phyloP scores from a whole-genome alignment of 2,329 filamentous ascomycete genomes.

The Lachnum nothofagi region DNA sequence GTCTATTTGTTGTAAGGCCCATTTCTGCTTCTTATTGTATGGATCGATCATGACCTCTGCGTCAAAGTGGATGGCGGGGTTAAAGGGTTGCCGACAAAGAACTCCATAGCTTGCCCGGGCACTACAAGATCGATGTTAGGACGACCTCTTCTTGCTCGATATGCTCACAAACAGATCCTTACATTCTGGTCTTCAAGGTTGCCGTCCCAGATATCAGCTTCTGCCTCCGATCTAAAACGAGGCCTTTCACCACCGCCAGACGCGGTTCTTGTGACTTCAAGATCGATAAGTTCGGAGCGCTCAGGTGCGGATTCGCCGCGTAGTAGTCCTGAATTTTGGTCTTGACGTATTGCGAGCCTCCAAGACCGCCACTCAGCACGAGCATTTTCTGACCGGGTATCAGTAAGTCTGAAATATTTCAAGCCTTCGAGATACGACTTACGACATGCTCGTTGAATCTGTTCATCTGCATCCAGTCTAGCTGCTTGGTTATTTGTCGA shows the following conservation, averaged over 20 bases:
- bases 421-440: background rate
- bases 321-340: constrained; percentile 39
- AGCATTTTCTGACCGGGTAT: constrained; percentile 35
- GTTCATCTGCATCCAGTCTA: constrained; percentile 27
- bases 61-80: constrained; percentile 34
- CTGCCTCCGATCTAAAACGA: constrained; percentile 48
- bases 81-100: constrained; percentile 36
- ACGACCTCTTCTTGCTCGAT: background rate
- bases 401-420: background rate
- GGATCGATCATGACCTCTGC: constrained; percentile 36
- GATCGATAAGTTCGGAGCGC: constrained; percentile 36
- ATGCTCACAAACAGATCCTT: background rate
- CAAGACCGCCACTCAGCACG: constrained; percentile 43
- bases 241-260: constrained; percentile 49
- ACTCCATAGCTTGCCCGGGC: constrained; percentile 42
- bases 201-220: constrained; percentile 39
- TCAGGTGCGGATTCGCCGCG: constrained; percentile 33
- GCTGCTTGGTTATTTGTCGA: constrained; percentile 24
- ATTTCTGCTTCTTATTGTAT: constrained; percentile 31
- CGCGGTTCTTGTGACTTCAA: constrained; percentile 47
- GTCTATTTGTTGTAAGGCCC: constrained; percentile 40
- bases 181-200: constrained; percentile 39
- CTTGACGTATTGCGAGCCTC: constrained; percentile 44
- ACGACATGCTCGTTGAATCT: constrained; percentile 7
- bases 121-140: background rate